Conservation (phyloP, 176 grass and related monocot species). For the Oryza punctata region DNA sequence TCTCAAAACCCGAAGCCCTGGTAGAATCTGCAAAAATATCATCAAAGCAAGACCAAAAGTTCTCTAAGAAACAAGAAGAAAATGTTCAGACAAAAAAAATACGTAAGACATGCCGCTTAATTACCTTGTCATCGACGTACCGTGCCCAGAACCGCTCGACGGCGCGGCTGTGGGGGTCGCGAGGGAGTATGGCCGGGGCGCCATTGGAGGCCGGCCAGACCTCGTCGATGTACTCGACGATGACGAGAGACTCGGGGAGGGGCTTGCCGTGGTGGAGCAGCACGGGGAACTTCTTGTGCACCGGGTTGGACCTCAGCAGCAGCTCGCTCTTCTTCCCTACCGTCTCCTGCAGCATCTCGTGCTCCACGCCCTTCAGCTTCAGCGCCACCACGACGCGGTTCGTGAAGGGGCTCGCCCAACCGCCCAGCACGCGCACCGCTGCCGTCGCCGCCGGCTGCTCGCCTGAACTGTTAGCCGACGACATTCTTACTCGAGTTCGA, state of each 20-base stretch:
- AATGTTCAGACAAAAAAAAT: no score
- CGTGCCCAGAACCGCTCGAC: constrained; percentile 52
- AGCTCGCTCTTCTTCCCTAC: constrained; percentile 41
- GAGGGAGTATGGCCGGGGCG: constrained; percentile 27
- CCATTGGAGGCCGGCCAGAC: constrained; percentile 37
- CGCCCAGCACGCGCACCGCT: constrained; percentile 50
- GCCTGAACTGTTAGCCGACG: neutral
- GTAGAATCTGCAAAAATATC: neutral
- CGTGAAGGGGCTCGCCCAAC: constrained; percentile 46
- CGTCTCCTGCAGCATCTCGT: constrained; percentile 46
- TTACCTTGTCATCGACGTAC: constrained; percentile 57
- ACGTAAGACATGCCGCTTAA: no score
- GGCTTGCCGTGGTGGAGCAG: constrained; percentile 46
- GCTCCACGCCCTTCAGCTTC: constrained; percentile 49
- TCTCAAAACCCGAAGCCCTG: neutral
- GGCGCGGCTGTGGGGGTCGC: constrained; percentile 45
- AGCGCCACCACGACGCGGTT: constrained; percentile 35
- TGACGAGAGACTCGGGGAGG: constrained; percentile 51
- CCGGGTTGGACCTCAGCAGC: constrained; percentile 50
- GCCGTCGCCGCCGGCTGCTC: constrained; percentile 15
- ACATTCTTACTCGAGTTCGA: neutral
- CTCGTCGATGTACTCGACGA: constrained; percentile 60
- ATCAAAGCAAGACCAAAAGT: neutral
- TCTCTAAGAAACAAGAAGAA: neutral
- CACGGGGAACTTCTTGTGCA: constrained; percentile 55